These are phyloP conservation scores for Penicillium goetzii DNA, from an alignment of 495 filamentous ascomycete species.

Conservation along the genomic window DNA sequence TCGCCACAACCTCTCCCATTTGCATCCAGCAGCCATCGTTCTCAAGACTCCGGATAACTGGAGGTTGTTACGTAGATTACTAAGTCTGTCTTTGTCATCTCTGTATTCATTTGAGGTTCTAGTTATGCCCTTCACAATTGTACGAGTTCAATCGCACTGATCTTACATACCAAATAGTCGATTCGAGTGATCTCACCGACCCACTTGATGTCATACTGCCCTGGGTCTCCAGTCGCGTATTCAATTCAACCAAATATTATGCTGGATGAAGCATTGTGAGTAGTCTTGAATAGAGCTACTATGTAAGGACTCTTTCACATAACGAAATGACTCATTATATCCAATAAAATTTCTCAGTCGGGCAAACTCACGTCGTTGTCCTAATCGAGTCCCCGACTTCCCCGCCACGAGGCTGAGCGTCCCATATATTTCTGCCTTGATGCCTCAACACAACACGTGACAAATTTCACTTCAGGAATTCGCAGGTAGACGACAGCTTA, in stretches of 20 bases:
- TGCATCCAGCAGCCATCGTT: not conserved
- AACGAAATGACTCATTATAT: not conserved
- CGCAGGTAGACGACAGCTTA: not conserved
- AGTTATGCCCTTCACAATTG: not conserved
- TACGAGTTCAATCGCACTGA: not conserved
- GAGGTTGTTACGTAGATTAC: not conserved
- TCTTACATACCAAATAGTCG: not conserved
- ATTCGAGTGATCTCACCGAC: slow-evolving; percentile 18
- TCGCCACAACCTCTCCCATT: not conserved
- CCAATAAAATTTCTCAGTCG: not conserved
- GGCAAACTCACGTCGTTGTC: not conserved
- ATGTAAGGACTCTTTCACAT: not conserved
- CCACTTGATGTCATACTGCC: slow-evolving; percentile 31
- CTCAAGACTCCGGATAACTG: not conserved
- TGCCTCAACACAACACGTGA: not conserved
- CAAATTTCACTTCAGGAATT: not conserved
- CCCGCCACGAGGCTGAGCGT: slow-evolving; percentile 25
- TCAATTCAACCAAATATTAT: not conserved
- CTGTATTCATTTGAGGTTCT: not conserved
- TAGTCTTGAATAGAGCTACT: too few species aligned
- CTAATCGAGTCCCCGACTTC: slow-evolving; percentile 19
- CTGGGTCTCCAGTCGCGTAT: not conserved
- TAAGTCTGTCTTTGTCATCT: not conserved
- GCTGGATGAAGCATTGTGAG: not conserved
- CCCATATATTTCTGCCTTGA: not conserved